A percentile compares a stretch with the other conserved stretches of the same genome.
Evolutionary conservation across 257 asterid species (phyloP).

Genomic region (Apocynum venetum): DNA sequence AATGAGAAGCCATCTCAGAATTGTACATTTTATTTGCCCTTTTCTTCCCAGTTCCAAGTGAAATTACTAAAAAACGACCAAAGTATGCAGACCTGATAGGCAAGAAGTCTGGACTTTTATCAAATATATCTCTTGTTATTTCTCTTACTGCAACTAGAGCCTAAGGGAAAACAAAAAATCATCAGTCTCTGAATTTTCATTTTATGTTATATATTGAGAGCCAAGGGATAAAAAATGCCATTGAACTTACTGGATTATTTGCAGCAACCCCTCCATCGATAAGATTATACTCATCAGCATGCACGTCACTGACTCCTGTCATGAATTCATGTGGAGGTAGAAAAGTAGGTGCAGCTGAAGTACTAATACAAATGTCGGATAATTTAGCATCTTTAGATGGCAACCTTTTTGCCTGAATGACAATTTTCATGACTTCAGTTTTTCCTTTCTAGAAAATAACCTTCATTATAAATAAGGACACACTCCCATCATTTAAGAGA

Average conservation of each 20-base stretch:
- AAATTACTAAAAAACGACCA: conserved; percentile 22
- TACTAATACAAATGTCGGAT: too few species aligned
- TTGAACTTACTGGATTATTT: conserved; percentile 43
- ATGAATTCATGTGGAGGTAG: conserved; percentile 41
- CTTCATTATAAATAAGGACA: neutral
- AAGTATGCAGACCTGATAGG: conserved; percentile 9
- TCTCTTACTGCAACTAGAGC: conserved; percentile 34
- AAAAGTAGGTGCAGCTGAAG: conserved; percentile 24
- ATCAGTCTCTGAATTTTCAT: neutral
- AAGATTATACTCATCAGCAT: conserved; percentile 27
- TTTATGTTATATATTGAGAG: too few species aligned
- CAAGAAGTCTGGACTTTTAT: conserved; percentile 16
- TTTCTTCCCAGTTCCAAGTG: conserved; percentile 36
- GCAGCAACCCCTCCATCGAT: conserved; percentile 57
- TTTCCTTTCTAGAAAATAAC: too few species aligned
- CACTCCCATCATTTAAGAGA: too few species aligned
- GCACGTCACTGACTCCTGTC: conserved; percentile 15
- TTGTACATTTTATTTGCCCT: conserved; percentile 20
- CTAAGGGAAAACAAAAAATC: neutral
- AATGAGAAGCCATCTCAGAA: conserved; percentile 26
- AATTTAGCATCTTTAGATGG: too few species aligned
- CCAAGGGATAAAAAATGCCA: too few species aligned
- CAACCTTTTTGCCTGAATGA: too few species aligned
- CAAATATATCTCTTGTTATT: conserved; percentile 27
- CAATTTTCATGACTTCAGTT: neutral